phyloP scores from a whole-genome alignment of 768 basidiomycete genomes.

The Boletellus sp. region DNA sequence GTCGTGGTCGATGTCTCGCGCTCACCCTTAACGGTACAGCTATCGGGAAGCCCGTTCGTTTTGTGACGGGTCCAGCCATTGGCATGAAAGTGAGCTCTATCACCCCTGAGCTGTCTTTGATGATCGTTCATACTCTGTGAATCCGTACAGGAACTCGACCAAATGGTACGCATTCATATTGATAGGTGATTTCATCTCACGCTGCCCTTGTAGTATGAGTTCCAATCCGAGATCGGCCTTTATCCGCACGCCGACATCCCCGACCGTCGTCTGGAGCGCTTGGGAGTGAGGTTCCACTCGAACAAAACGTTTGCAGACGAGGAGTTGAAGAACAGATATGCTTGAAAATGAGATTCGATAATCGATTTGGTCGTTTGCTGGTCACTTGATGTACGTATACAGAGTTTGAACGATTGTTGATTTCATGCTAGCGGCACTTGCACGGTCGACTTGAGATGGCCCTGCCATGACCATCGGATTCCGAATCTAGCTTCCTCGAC shows the following conservation, averaged over 20 bases:
- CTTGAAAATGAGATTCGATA: neutral
- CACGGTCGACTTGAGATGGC: no score
- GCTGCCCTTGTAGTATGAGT: constrained; percentile 13
- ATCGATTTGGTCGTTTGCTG: neutral
- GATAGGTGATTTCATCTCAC: neutral
- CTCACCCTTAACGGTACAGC: constrained; percentile 8
- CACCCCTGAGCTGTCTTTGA: neutral
- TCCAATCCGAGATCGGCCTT: constrained; percentile 26
- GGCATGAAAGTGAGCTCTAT: constrained; percentile 19
- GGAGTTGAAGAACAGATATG: constrained; percentile 19
- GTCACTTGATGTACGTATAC: neutral
- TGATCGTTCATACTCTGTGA: neutral
- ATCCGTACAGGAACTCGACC: constrained; percentile 17
- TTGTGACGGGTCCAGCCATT: constrained; percentile 9
- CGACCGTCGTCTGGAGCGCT: constrained; percentile 23
- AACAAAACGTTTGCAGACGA: constrained; percentile 16
- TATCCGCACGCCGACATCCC: constrained; percentile 18
- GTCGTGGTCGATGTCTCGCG: neutral
- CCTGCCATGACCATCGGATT: no score
- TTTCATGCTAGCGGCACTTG: no score
- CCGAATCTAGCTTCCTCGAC: no score
- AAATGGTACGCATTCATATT: constrained; percentile 19
- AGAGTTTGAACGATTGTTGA: neutral
- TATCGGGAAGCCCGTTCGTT: constrained; percentile 27
- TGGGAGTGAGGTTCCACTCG: constrained; percentile 27